These are phyloP conservation scores for Bifiguratus adelaidae DNA, from an alignment of 192 early-diverging fungal genomes.

Conservation along the genomic window DNA sequence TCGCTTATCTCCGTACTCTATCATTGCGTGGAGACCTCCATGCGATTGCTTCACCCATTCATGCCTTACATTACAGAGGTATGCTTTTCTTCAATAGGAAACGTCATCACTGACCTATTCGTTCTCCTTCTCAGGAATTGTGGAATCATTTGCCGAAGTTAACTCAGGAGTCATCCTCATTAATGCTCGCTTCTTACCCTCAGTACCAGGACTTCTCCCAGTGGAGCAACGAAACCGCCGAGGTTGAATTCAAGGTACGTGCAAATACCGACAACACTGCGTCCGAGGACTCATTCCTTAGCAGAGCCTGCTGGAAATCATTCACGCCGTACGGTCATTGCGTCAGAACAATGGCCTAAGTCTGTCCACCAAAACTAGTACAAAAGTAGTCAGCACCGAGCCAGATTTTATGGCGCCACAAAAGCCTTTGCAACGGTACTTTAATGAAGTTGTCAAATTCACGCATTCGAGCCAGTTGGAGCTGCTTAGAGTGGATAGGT, in stretches of 20 bases:
- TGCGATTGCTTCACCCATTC: constrained; percentile 87
- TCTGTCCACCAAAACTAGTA: constrained; percentile 25
- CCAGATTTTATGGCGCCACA: constrained; percentile 8
- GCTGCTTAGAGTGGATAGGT: constrained; percentile 4
- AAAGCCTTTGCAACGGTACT: constrained; percentile 19
- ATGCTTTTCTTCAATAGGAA: neutral
- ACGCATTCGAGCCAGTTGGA: constrained; percentile 18
- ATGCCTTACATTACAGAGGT: constrained; percentile 99
- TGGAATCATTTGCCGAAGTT: constrained; percentile 31
- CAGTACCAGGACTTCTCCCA: constrained; percentile 10
- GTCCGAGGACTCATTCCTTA: neutral
- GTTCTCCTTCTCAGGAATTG: constrained; percentile 27
- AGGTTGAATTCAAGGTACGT: constrained; percentile 33
- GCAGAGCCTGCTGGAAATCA: constrained; percentile 28
- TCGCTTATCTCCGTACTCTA: constrained; percentile 6
- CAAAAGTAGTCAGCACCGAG: constrained; percentile 29
- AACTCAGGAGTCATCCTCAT: constrained; percentile 12
- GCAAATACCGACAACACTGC: neutral
- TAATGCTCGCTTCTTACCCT: constrained; percentile 39
- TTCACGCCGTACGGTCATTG: constrained; percentile 38
- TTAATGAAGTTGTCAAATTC: constrained; percentile 21
- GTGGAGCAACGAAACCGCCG: constrained; percentile 26
- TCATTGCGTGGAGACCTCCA: constrained; percentile 59
- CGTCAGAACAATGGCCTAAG: constrained; percentile 39
- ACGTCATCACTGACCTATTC: neutral